Conservation (phyloP, 371 early-diverging fungal genomes). For the Mucor plumbeus region DNA sequence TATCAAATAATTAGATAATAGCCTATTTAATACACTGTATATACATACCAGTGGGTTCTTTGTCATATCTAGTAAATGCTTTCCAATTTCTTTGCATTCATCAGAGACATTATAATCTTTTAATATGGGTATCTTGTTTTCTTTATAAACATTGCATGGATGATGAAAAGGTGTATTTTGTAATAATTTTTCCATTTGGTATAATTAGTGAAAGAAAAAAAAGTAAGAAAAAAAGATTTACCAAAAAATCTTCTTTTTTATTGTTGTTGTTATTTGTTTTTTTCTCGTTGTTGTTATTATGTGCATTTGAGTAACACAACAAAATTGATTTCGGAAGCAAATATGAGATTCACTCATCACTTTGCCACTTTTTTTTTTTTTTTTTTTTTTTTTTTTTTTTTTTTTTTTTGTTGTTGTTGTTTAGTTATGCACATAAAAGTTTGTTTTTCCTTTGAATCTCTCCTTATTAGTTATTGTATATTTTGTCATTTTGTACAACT, state of each 20-base stretch:
- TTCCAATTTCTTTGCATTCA: conserved; percentile 33
- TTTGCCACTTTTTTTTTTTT: conserved; percentile 12
- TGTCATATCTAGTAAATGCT: conserved; percentile 28
- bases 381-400: too few relatives aligned
- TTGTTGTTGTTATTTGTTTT: background rate
- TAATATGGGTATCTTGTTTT: conserved; percentile 29
- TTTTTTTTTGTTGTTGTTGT: too few relatives aligned
- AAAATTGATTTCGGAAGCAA: conserved; percentile 16
- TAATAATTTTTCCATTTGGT: background rate
- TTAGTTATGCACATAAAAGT: background rate
- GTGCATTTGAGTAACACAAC: conserved; percentile 9
- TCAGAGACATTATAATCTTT: conserved; percentile 29
- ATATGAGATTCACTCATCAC: background rate
- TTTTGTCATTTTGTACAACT: conserved; percentile 4
- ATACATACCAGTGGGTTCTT: conserved; percentile 30
- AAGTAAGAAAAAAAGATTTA: background rate
- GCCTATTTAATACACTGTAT: background rate
- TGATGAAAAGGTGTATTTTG: conserved; percentile 26
- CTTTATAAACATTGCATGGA: conserved; percentile 31
- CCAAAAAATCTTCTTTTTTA: conserved; percentile 1
- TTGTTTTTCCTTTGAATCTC: background rate
- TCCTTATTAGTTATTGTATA: background rate
- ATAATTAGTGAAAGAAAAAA: background rate
- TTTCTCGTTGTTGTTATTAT: background rate
- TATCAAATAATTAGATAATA: background rate